phyloP scores from a whole-genome alignment of 495 filamentous ascomycete species.

The Xylaria telfairii region DNA sequence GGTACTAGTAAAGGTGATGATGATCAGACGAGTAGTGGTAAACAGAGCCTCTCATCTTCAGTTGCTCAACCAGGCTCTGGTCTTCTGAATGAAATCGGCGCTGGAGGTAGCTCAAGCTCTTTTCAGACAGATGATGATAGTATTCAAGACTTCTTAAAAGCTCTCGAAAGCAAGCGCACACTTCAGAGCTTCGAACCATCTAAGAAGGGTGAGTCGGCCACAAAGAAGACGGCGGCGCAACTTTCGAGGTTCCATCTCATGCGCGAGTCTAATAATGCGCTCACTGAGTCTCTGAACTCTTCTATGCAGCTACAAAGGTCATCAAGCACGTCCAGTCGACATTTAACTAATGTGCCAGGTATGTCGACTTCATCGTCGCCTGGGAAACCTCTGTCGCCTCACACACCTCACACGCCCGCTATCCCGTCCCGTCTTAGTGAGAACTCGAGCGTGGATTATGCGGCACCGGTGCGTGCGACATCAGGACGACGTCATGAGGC shows the following conservation, averaged over 20 bases:
- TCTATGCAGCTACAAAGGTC: constrained; percentile 83
- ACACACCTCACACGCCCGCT: constrained; percentile 92
- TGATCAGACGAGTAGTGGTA: constrained; percentile 85
- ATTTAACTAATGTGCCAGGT: constrained; percentile 80
- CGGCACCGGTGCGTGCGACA: constrained; percentile 39
- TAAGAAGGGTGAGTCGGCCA: constrained; percentile 62
- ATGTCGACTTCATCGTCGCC: constrained; percentile 91
- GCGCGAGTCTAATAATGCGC: constrained; percentile 81
- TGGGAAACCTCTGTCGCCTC: constrained; percentile 86
- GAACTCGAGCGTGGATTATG: constrained; percentile 81
- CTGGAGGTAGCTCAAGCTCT: constrained; percentile 75
- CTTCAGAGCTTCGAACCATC: constrained; percentile 70
- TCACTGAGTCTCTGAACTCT: constrained; percentile 88
- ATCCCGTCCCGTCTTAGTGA: constrained; percentile 92
- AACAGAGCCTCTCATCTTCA: constrained; percentile 82
- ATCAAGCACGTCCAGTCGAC: constrained; percentile 81
- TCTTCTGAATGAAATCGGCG: constrained; percentile 73
- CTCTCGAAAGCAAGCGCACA: constrained; percentile 81
- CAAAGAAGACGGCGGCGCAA: constrained; percentile 69
- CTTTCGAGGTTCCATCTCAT: constrained; percentile 81
- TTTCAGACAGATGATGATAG: constrained; percentile 87
- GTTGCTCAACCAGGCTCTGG: constrained; percentile 85
- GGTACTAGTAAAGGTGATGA: constrained; percentile 77
- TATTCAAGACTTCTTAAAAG: constrained; percentile 89
- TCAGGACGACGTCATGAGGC: constrained; percentile 28